Percentiles rank a stretch among this genome's conserved stretches.
phyloP scores from a whole-genome alignment of 176 grass and related monocot genomes.

The Typha latifolia region DNA sequence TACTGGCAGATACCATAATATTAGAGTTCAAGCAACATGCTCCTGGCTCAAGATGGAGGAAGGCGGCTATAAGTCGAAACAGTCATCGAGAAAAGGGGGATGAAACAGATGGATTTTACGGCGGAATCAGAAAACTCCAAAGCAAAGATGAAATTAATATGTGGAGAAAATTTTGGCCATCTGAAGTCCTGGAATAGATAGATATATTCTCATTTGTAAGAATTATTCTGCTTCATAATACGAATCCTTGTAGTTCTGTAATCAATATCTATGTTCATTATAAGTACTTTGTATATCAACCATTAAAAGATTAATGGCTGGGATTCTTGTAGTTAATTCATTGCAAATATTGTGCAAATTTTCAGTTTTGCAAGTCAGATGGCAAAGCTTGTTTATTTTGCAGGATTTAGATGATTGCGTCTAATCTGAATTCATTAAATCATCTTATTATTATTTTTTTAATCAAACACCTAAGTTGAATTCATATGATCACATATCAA shows the following conservation, averaged over 20 bases:
- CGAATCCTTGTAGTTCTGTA: too few species aligned
- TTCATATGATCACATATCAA: too few species aligned
- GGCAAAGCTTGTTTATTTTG: not conserved
- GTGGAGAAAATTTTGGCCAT: constrained; percentile 68
- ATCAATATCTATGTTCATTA: too few species aligned
- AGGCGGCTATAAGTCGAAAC: constrained; percentile 46
- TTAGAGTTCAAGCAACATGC: constrained; percentile 88
- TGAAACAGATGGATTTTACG: constrained; percentile 69
- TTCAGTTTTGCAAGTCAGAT: too few species aligned
- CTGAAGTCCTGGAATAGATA: constrained; percentile 38
- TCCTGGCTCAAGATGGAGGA: constrained; percentile 57
- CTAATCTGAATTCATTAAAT: too few species aligned
- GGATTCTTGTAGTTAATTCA: too few species aligned
- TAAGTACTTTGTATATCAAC: too few species aligned
- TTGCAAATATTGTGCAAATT: too few species aligned
- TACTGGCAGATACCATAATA: constrained; percentile 36
- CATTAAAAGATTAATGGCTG: too few species aligned
- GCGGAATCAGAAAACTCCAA: constrained; percentile 65
- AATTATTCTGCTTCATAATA: not conserved
- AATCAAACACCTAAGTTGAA: too few species aligned
- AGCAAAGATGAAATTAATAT: constrained; percentile 51
- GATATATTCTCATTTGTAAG: constrained; percentile 3
- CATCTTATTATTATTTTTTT: too few species aligned
- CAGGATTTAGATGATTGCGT: not conserved
- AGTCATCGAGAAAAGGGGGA: constrained; percentile 64